Evolutionary conservation across 2,329 filamentous ascomycete genomes (phyloP).

Genomic region (Ustulina deusta): DNA sequence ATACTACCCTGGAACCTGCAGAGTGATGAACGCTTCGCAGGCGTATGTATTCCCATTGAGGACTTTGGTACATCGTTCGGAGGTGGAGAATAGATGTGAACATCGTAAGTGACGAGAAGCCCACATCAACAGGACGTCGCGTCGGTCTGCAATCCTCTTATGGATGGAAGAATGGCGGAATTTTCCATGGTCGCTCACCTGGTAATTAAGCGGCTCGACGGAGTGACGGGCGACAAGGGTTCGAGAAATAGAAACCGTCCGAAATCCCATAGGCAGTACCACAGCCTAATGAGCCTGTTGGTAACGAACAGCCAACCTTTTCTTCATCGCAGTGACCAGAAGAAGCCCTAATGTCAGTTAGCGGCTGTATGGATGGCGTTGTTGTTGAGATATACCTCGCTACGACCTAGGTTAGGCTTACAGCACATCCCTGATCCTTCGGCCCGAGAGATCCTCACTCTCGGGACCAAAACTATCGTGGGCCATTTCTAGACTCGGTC

Average conservation of each 20-base stretch:
- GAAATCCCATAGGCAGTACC: not conserved
- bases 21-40: conserved; percentile 12
- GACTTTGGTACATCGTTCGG: conserved; percentile 1
- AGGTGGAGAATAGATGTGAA: conserved; percentile 15
- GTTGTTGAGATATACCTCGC: conserved; percentile 3
- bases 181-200: conserved; percentile 14
- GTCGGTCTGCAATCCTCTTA: conserved; percentile 9
- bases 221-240: conserved; percentile 11
- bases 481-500: not conserved
- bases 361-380: not conserved
- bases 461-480: conserved; percentile 9
- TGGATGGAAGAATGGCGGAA: conserved; percentile 18
- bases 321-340: conserved; percentile 1
- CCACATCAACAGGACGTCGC: not conserved
- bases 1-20: conserved; percentile 17
- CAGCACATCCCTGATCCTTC: not conserved
- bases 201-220: conserved; percentile 17
- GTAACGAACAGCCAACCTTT: not conserved
- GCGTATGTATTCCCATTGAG: conserved; percentile 9
- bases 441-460: conserved; percentile 15
- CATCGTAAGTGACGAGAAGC: conserved; percentile 15
- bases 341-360: conserved; percentile 4
- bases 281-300: not conserved
- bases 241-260: not conserved
- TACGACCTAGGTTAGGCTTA: conserved; percentile 3